Conservation (phyloP, 305 asterid species). For the Fraxinus dipetala region DNA sequence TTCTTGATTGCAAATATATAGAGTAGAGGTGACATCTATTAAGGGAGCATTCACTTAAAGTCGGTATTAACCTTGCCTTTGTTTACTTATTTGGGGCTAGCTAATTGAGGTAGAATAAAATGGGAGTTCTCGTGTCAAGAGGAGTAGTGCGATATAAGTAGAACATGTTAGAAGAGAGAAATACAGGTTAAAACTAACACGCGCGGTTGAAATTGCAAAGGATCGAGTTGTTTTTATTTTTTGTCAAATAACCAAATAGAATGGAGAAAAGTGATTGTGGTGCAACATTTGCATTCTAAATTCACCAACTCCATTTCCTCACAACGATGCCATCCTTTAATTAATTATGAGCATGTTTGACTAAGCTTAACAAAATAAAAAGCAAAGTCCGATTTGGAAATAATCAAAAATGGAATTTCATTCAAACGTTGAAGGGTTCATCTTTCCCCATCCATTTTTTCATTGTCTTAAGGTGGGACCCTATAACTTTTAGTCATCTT, state of each 20-base stretch:
- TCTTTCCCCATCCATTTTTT: background rate
- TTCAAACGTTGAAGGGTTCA: background rate
- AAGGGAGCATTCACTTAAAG: background rate
- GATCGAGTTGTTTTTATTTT: background rate
- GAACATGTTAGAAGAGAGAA: background rate
- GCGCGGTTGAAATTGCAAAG: no score
- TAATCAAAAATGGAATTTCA: slow-evolving; percentile 22
- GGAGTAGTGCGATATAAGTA: background rate
- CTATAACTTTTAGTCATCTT: background rate
- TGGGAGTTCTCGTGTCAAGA: background rate
- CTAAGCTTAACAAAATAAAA: background rate
- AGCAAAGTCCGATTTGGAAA: background rate
- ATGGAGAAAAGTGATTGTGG: background rate
- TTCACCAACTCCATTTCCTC: slow-evolving; percentile 11
- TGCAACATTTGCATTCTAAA: slow-evolving; percentile 17
- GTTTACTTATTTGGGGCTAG: background rate
- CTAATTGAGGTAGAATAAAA: background rate
- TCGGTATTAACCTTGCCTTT: background rate
- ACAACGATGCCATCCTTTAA: slow-evolving; percentile 11
- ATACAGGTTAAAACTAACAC: background rate
- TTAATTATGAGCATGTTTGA: background rate
- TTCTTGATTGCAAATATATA: no score
- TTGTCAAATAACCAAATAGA: background rate
- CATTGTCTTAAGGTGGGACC: background rate
- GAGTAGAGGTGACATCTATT: background rate